Evolutionary conservation across 176 grass and related monocot genomes (phyloP).

Genomic region (Panicum miliaceum): DNA sequence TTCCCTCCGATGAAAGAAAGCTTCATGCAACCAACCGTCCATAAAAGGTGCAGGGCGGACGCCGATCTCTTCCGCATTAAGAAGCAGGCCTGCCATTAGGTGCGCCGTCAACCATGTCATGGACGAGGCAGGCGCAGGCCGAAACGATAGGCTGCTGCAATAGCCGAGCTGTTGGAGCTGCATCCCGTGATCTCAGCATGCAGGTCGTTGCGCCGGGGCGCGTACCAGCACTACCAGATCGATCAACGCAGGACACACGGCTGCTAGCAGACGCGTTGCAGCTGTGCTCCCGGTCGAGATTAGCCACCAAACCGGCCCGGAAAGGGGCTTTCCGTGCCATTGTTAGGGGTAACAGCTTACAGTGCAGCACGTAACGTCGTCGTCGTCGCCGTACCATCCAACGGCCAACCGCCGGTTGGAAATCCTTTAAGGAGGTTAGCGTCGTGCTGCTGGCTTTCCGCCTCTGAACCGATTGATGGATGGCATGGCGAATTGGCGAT

Average conservation of each 20-base stretch:
- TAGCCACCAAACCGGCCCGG: not conserved
- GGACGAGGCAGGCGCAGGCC: not conserved
- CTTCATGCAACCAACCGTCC: not conserved
- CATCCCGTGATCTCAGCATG: not conserved
- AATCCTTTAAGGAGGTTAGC: not conserved
- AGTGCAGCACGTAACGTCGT: conserved; percentile 32
- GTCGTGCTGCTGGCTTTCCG: conserved; percentile 1
- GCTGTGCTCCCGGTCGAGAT: not conserved
- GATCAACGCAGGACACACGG: not conserved
- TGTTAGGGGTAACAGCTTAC: not conserved
- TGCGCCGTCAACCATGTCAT: not conserved
- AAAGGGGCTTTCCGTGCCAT: conserved; percentile 19
- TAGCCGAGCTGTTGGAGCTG: not conserved
- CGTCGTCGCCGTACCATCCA: conserved; percentile 30
- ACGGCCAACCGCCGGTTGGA: conserved; percentile 38
- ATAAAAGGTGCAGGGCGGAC: not conserved
- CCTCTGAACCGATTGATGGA: conserved; percentile 2
- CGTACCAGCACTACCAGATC: not conserved
- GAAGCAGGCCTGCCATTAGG: not conserved
- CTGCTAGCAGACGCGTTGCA: not conserved
- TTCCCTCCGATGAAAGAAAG: not conserved
- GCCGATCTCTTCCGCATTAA: not conserved
- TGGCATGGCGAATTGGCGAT: not conserved
- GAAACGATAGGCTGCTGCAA: not conserved
- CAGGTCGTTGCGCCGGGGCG: not conserved